These are phyloP conservation scores for Rhodotorula babjevae DNA, from an alignment of 768 basidiomycete genomes.

Conservation along the genomic window DNA sequence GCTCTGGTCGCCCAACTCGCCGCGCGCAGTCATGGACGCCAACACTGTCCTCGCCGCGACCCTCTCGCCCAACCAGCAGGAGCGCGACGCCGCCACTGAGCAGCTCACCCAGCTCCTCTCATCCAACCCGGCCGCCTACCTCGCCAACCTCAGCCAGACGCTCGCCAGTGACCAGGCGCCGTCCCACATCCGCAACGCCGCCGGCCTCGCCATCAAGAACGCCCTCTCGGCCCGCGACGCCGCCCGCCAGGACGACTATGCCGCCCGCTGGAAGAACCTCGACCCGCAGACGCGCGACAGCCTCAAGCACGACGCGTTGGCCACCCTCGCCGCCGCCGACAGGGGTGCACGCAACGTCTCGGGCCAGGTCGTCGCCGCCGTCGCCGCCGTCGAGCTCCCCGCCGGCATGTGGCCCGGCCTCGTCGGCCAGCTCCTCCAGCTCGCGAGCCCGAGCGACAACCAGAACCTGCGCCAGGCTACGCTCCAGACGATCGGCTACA, in stretches of 20 bases:
- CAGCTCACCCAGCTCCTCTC: conserved; percentile 31
- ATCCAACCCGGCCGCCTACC: conserved; percentile 58
- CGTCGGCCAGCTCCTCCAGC: conserved; percentile 78
- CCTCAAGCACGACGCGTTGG: conserved; percentile 81
- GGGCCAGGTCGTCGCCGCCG: conserved; percentile 88
- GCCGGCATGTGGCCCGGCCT: conserved; percentile 74
- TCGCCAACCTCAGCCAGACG: conserved; percentile 80
- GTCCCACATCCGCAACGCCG: conserved; percentile 79
- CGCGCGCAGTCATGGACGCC: conserved; percentile 64
- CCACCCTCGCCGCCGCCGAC: conserved; percentile 68
- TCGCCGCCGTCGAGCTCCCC: conserved; percentile 88
- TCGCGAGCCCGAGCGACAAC: conserved; percentile 69
- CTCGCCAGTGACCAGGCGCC: conserved; percentile 69
- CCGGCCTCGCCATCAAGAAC: conserved; percentile 95
- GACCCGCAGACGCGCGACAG: conserved; percentile 63
- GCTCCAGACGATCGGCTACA: conserved; percentile 90
- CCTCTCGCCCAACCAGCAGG: conserved; percentile 61
- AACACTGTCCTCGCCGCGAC: conserved; percentile 85
- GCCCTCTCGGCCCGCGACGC: conserved; percentile 87
- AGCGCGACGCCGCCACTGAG: conserved; percentile 21
- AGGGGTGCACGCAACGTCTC: conserved; percentile 76
- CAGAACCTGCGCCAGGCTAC: conserved; percentile 68
- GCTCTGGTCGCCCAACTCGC: background rate
- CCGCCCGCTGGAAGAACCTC: conserved; percentile 72
- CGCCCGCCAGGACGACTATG: conserved; percentile 67